These are phyloP conservation scores for Neofusicoccum umdonicola DNA, from an alignment of 2,329 filamentous ascomycete genomes.

Conservation along the genomic window DNA sequence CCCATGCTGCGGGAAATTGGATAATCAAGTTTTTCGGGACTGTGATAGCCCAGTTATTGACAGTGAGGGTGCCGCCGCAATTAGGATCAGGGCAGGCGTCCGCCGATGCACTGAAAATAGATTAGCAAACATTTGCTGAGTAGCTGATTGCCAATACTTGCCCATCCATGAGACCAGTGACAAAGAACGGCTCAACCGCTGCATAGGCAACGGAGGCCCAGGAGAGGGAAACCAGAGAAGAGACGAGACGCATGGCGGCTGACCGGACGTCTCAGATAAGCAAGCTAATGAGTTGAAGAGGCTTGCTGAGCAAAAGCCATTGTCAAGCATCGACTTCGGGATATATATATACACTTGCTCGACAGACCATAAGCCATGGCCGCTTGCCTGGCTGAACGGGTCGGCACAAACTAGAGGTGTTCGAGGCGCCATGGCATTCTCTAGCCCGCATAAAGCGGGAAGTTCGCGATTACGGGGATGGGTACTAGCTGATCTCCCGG, in stretches of 20 bases:
- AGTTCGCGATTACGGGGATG: background rate
- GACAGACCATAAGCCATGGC: background rate
- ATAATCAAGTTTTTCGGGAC: slow-evolving; percentile 53
- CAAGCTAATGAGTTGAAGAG: background rate
- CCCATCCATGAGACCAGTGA: slow-evolving; percentile 31
- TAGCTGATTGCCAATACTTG: slow-evolving; percentile 18
- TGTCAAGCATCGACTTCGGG: background rate
- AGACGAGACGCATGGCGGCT: background rate
- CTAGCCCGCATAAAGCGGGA: background rate
- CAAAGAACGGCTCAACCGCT: slow-evolving; percentile 22
- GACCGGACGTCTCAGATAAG: background rate
- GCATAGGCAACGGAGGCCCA: background rate
- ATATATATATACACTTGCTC: background rate
- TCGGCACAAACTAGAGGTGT: background rate
- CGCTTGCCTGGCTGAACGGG: background rate
- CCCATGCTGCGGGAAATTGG: slow-evolving; percentile 48
- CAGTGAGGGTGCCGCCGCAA: slow-evolving; percentile 45
- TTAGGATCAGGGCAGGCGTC: slow-evolving; percentile 35
- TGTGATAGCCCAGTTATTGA: slow-evolving; percentile 46
- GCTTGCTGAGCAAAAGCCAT: background rate
- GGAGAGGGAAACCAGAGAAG: background rate
- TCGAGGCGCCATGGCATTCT: background rate
- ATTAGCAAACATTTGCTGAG: background rate
- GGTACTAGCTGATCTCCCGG: background rate
- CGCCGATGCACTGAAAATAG: slow-evolving; percentile 14